Evolutionary conservation across 2,329 filamentous ascomycete genomes (phyloP).

Genomic region (Arthrobotrys iridis): DNA sequence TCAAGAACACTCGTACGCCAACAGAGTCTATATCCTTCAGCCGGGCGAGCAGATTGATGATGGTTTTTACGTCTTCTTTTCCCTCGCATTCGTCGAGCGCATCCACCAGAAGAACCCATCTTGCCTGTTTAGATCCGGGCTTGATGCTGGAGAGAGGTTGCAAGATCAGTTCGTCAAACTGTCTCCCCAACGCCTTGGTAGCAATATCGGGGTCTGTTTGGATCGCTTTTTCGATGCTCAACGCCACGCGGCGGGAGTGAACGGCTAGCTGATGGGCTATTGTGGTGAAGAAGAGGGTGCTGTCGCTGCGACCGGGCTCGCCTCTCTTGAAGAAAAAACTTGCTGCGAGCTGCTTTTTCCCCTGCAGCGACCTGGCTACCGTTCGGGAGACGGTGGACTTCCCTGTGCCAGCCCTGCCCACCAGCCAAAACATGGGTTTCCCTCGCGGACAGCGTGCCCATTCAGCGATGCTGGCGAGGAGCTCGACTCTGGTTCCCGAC

Average conservation of each 20-base stretch:
- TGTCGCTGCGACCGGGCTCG: background rate
- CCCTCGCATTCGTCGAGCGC: conserved; percentile 59
- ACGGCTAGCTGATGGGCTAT: conserved; percentile 20
- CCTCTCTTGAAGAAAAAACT: too few species aligned
- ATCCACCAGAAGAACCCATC: conserved; percentile 59
- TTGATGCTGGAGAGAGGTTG: conserved; percentile 58
- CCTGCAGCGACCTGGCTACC: background rate
- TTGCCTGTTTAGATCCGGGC: too few species aligned
- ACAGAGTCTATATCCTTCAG: conserved; percentile 41
- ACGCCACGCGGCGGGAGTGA: background rate
- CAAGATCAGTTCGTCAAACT: conserved; percentile 63
- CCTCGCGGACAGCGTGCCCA: background rate
- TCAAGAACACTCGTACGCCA: conserved; percentile 55
- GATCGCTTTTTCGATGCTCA: conserved; percentile 6
- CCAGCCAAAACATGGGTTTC: background rate
- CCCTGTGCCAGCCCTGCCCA: background rate
- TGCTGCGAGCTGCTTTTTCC: background rate
- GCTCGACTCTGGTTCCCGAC: background rate
- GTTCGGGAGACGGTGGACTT: too few species aligned
- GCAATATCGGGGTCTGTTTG: conserved; percentile 3
- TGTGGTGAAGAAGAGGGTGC: conserved; percentile 37
- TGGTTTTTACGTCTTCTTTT: conserved; percentile 55
- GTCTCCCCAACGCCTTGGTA: conserved; percentile 59
- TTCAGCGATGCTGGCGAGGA: background rate
- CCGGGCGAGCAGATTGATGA: conserved; percentile 54